phyloP scores from a whole-genome alignment of 768 basidiomycete species.

The Cystobasidium ongulense region DNA sequence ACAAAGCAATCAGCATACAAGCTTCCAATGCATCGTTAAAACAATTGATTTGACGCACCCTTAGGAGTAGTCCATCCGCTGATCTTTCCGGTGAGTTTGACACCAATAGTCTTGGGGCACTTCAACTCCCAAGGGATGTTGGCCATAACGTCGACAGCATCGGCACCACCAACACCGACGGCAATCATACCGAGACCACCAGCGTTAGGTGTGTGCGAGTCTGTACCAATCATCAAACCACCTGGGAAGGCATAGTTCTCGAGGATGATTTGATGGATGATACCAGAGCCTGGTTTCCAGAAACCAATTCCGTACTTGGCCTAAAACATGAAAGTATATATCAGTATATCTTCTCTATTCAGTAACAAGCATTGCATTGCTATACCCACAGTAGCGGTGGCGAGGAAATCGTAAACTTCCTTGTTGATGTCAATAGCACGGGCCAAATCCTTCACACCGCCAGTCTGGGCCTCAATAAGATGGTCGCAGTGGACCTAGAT shows the following conservation, averaged over 20 bases:
- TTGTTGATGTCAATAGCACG: constrained; percentile 88
- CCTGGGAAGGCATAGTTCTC: constrained; percentile 99
- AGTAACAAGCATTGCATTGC: not conserved
- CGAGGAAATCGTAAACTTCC: constrained; percentile 99
- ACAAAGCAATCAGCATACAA: constrained; percentile 25
- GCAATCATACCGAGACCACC: constrained; percentile 99
- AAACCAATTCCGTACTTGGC: constrained; percentile 90
- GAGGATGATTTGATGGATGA: constrained; percentile 85
- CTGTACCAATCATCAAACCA: constrained; percentile 98
- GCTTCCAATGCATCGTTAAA: no score
- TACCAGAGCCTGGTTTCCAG: constrained; percentile 98
- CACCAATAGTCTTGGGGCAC: constrained; percentile 98
- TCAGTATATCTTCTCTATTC: not conserved
- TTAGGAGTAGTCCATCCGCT: constrained; percentile 96
- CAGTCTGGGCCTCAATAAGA: constrained; percentile 92
- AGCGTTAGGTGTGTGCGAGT: constrained; percentile 98
- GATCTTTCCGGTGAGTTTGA: constrained; percentile 90
- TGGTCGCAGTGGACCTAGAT: constrained; percentile 80
- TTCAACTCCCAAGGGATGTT: constrained; percentile 97
- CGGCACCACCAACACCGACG: constrained; percentile 98
- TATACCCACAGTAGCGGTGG: constrained; percentile 68
- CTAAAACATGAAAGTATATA: not conserved
- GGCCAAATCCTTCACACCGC: constrained; percentile 84
- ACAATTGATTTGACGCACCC: constrained; percentile 51
- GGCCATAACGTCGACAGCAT: constrained; percentile 99